Evolutionary conservation across 2,329 filamentous ascomycete genomes (phyloP).

Genomic region (Coleophoma cylindrospora): DNA sequence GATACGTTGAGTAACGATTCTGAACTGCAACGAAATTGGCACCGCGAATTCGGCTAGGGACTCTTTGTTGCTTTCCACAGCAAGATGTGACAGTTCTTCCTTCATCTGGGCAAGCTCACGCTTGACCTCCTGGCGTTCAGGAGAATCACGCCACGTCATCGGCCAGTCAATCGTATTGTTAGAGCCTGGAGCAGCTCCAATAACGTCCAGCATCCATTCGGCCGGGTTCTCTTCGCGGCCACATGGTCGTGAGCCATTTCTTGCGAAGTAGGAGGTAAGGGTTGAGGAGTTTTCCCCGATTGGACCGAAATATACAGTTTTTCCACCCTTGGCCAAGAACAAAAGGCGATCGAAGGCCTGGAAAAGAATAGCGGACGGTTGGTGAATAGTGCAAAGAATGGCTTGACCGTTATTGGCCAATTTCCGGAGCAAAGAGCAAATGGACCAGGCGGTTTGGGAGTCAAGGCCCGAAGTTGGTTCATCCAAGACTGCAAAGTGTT

Average conservation of each 20-base stretch:
- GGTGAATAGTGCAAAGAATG: constrained; percentile 91
- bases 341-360: constrained; percentile 80
- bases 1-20: constrained; percentile 48
- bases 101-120: constrained; percentile 49
- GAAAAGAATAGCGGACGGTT: constrained; percentile 89
- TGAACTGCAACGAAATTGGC: constrained; percentile 48
- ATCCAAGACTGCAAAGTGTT: constrained; percentile 53
- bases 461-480: constrained; percentile 92
- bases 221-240: constrained; percentile 70
- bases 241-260: constrained; percentile 60
- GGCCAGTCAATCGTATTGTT: constrained; percentile 58
- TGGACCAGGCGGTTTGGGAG: constrained; percentile 88
- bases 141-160: constrained; percentile 52
- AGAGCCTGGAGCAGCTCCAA: constrained; percentile 54
- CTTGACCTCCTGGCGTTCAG: constrained; percentile 32
- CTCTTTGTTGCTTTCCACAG: constrained; percentile 27
- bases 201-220: constrained; percentile 68
- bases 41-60: constrained; percentile 60
- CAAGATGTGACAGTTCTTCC: constrained; percentile 27
- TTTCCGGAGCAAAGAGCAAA: constrained; percentile 81
- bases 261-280: constrained; percentile 70
- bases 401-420: constrained; percentile 83
- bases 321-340: constrained; percentile 70
- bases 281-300: constrained; percentile 65
- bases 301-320: constrained; percentile 76